A percentile compares a stretch with the other conserved stretches of the same genome.
These are phyloP conservation scores for Cladosporium velox DNA, from an alignment of 2,329 filamentous ascomycete genomes.

Conservation along the genomic window DNA sequence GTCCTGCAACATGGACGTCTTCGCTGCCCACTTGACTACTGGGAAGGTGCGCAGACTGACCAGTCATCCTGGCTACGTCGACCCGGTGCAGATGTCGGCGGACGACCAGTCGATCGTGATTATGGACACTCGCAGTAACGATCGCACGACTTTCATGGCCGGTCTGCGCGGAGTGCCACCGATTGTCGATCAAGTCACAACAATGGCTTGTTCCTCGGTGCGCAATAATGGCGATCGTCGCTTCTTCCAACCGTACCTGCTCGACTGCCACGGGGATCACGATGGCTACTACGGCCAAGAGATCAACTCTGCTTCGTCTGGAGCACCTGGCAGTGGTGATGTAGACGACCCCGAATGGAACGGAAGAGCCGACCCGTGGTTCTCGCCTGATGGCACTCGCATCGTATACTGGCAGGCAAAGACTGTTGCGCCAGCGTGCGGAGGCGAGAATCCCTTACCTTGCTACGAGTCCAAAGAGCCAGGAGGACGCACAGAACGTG, in stretches of 20 bases:
- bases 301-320: not conserved
- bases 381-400: not conserved
- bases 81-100: not conserved
- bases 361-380: not conserved
- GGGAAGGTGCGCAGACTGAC: not conserved
- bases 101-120: constrained; percentile 49
- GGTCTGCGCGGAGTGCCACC: constrained; percentile 48
- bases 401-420: not conserved
- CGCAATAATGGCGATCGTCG: not conserved
- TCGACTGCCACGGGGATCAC: not conserved
- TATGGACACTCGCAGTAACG: constrained; percentile 47
- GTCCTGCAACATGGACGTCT: constrained; percentile 50
- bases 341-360: not conserved
- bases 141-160: constrained; percentile 47
- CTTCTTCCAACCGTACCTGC: not conserved
- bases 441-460: not conserved
- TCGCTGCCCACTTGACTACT: constrained; percentile 41
- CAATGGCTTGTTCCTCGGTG: not conserved
- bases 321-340: not conserved
- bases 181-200: not conserved
- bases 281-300: not conserved
- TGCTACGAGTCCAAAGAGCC: not conserved
- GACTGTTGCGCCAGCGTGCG: not conserved
- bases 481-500: not conserved
- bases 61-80: not conserved